Conservation (phyloP, 2,329 filamentous ascomycete species). For the Rhytidhysteron rufulum region DNA sequence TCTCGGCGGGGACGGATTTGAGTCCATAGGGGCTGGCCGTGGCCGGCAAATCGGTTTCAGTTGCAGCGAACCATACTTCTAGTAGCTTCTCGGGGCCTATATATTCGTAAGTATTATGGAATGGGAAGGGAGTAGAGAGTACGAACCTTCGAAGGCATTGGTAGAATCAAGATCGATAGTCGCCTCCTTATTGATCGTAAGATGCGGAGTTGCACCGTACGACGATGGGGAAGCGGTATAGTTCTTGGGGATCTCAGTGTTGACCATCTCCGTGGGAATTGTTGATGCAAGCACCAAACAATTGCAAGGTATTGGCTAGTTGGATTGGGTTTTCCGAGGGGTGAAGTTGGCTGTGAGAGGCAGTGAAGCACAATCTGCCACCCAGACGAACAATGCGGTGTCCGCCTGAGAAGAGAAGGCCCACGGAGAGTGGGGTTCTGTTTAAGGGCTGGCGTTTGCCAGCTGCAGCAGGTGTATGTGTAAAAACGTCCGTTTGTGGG, state of each 20-base stretch:
- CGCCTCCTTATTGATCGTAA: slow-evolving; percentile 96
- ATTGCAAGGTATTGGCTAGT: slow-evolving; percentile 5
- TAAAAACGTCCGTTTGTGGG: slow-evolving; percentile 62
- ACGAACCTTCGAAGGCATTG: slow-evolving; percentile 88
- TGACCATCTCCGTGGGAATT: slow-evolving; percentile 68
- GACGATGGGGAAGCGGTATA: slow-evolving; percentile 79
- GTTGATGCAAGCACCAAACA: slow-evolving; percentile 18
- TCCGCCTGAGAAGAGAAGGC: slow-evolving; percentile 96
- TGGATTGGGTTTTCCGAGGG: slow-evolving; percentile 1
- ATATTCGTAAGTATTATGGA: slow-evolving; percentile 15
- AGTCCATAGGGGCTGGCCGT: slow-evolving; percentile 71
- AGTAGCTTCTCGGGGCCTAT: slow-evolving; percentile 91
- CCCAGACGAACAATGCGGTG: slow-evolving; percentile 94
- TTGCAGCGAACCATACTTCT: slow-evolving; percentile 95
- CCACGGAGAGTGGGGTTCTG: slow-evolving; percentile 62
- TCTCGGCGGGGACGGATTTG: slow-evolving; percentile 78
- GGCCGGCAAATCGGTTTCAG: slow-evolving; percentile 66
- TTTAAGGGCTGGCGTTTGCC: slow-evolving; percentile 77
- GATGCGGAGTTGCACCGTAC: slow-evolving; percentile 73
- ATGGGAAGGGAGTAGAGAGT: not conserved
- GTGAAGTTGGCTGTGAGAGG: slow-evolving; percentile 18
- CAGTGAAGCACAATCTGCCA: slow-evolving; percentile 92
- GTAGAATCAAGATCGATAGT: slow-evolving; percentile 88
- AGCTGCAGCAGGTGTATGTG: slow-evolving; percentile 59
- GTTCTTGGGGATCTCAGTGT: slow-evolving; percentile 72